These are phyloP conservation scores for Cladosporium phlei DNA, from an alignment of 2,329 filamentous ascomycete genomes.

Conservation along the genomic window DNA sequence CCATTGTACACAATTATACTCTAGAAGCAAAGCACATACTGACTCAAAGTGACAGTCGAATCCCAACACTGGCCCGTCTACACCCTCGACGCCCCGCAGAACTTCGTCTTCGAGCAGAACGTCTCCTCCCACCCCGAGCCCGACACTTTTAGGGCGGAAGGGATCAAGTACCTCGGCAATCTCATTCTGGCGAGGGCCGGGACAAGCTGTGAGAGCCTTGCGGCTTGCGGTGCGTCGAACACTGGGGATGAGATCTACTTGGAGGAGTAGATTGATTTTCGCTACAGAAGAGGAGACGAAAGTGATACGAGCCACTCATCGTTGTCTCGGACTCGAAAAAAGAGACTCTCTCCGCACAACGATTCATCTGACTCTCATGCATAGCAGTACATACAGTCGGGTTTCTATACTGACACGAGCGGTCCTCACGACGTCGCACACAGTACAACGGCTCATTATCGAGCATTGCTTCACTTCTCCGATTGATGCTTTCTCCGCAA, in stretches of 20 bases:
- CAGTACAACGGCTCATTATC: too few relatives aligned
- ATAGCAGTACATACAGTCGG: too few relatives aligned
- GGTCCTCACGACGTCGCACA: too few relatives aligned
- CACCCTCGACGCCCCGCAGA: slow-evolving; percentile 29
- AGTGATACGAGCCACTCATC: too few relatives aligned
- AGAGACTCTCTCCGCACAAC: too few relatives aligned
- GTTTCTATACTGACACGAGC: too few relatives aligned
- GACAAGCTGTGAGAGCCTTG: slow-evolving; percentile 4
- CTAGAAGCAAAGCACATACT: slow-evolving; percentile 19
- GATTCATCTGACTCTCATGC: too few relatives aligned
- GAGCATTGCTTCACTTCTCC: too few relatives aligned
- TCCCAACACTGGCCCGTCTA: slow-evolving; percentile 39
- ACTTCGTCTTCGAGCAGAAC: slow-evolving; percentile 47
- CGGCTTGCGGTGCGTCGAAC: not conserved
- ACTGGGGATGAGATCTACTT: slow-evolving; percentile 4
- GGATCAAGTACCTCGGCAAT: slow-evolving; percentile 39
- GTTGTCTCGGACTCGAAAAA: too few relatives aligned
- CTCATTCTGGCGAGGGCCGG: slow-evolving; percentile 23
- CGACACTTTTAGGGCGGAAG: slow-evolving; percentile 42
- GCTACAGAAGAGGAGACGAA: too few relatives aligned
- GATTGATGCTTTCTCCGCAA: too few relatives aligned
- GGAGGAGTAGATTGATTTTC: too few relatives aligned
- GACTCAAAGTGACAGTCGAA: slow-evolving; percentile 14
- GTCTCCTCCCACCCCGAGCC: slow-evolving; percentile 33
- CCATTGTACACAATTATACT: slow-evolving; percentile 13